These are phyloP conservation scores for Jamesozyma rosinii DNA, from an alignment of 805 yeast genomes.

Conservation along the genomic window DNA sequence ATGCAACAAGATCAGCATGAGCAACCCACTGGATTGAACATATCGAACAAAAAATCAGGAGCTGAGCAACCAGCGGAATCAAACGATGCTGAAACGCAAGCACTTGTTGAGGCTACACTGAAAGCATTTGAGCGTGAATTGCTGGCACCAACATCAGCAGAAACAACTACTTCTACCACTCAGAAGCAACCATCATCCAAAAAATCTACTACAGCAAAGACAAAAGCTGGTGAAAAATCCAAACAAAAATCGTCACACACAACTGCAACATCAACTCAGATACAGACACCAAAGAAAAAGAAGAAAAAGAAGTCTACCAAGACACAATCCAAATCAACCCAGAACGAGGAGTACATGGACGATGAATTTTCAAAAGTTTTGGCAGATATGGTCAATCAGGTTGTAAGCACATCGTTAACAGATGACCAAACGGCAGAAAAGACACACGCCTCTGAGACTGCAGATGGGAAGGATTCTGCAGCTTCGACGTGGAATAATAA, in stretches of 20 bases:
- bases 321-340: conserved; percentile 1
- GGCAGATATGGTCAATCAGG: conserved; percentile 48
- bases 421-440: neutral
- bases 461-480: neutral
- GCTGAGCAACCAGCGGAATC: neutral
- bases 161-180: conserved; percentile 2
- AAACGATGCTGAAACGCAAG: conserved; percentile 27
- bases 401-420: conserved; percentile 34
- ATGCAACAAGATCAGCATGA: conserved; percentile 18
- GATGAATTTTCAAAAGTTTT: conserved; percentile 44
- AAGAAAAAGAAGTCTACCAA: conserved; percentile 19
- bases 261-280: conserved; percentile 4
- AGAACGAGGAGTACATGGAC: conserved; percentile 6
- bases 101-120: conserved; percentile 28
- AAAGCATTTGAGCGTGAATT: conserved; percentile 29
- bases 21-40: too few relatives aligned
- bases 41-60: neutral
- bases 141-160: conserved; percentile 11
- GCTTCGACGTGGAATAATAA: conserved; percentile 1
- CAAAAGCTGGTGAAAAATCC: conserved; percentile 1
- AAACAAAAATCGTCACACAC: conserved; percentile 1
- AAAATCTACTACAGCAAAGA: neutral
- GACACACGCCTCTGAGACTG: neutral
- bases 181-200: conserved; percentile 5
- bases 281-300: conserved; percentile 11